These are phyloP conservation scores for Cicer yamashitae DNA, from an alignment of 306 rosid genomes.

Conservation along the genomic window DNA sequence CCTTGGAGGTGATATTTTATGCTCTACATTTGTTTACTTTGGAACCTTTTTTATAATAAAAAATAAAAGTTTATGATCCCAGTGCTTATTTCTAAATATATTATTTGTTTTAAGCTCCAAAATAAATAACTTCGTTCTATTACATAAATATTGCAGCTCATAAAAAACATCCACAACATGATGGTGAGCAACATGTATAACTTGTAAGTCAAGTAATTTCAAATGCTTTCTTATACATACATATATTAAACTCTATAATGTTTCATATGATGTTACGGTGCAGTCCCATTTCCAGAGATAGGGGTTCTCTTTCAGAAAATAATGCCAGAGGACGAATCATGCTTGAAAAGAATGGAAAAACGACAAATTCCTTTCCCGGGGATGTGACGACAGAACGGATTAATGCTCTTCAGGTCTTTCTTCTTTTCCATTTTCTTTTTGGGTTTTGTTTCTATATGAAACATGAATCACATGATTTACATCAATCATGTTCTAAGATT, in stretches of 20 bases:
- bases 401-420: slow-evolving; percentile 77
- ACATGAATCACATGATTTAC: slow-evolving; percentile 29
- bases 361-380: slow-evolving; percentile 70
- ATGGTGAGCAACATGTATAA: slow-evolving; percentile 81
- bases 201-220: slow-evolving; percentile 63
- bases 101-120: slow-evolving; percentile 1
- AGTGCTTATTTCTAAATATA: slow-evolving; percentile 1
- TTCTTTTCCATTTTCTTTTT: slow-evolving; percentile 13
- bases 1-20: slow-evolving; percentile 76
- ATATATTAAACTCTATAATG: slow-evolving; percentile 23
- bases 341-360: slow-evolving; percentile 77
- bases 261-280: slow-evolving; percentile 48
- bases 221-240: slow-evolving; percentile 27
- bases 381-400: slow-evolving; percentile 76
- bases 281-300: slow-evolving; percentile 64
- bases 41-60: neutral
- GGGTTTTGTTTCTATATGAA: neutral
- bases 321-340: slow-evolving; percentile 56
- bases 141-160: slow-evolving; percentile 65
- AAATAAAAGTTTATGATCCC: slow-evolving; percentile 13
- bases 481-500: slow-evolving; percentile 35
- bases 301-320: slow-evolving; percentile 55
- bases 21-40: slow-evolving; percentile 18
- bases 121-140: slow-evolving; percentile 34
- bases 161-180: slow-evolving; percentile 73